Conservation (phyloP, 139 green algal genomes). For the Haematococcus sp. region DNA sequence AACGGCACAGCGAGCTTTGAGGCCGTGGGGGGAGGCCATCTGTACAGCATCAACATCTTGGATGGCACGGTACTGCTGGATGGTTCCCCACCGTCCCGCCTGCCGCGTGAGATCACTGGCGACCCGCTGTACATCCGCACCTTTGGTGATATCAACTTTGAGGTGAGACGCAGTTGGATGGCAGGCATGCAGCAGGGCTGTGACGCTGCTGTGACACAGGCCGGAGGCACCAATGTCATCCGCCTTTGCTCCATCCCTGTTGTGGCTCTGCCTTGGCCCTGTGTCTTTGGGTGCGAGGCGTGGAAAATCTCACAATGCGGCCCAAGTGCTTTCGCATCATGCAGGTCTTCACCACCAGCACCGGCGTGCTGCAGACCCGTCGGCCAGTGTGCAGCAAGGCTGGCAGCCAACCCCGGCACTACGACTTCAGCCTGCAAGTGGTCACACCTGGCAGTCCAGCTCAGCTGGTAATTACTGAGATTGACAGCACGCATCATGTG, state of each 20-base stretch:
- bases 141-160: slow-evolving; percentile 49
- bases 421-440: slow-evolving; percentile 11
- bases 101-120: slow-evolving; percentile 38
- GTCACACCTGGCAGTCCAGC: too few species aligned
- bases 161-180: slow-evolving; percentile 31
- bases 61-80: slow-evolving; percentile 39
- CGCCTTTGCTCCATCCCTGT: slow-evolving; percentile 1
- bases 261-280: background rate
- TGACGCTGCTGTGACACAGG: background rate
- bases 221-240: background rate
- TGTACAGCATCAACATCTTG: slow-evolving; percentile 51
- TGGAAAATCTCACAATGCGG: too few species aligned
- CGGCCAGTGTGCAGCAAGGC: slow-evolving; percentile 10
- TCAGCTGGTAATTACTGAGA: slow-evolving; percentile 24
- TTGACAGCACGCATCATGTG: slow-evolving; percentile 11
- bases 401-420: too few species aligned
- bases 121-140: slow-evolving; percentile 46
- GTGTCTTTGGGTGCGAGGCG: too few species aligned
- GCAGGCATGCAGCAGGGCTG: too few species aligned
- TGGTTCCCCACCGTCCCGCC: slow-evolving; percentile 31
- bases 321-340: slow-evolving; percentile 18
- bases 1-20: slow-evolving; percentile 26
- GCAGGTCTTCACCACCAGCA: background rate
- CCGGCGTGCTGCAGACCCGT: slow-evolving; percentile 24
- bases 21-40: slow-evolving; percentile 21